Evolutionary conservation across 2,329 filamentous ascomycete species (phyloP).

Genomic region (Colletotrichum spinosum): DNA sequence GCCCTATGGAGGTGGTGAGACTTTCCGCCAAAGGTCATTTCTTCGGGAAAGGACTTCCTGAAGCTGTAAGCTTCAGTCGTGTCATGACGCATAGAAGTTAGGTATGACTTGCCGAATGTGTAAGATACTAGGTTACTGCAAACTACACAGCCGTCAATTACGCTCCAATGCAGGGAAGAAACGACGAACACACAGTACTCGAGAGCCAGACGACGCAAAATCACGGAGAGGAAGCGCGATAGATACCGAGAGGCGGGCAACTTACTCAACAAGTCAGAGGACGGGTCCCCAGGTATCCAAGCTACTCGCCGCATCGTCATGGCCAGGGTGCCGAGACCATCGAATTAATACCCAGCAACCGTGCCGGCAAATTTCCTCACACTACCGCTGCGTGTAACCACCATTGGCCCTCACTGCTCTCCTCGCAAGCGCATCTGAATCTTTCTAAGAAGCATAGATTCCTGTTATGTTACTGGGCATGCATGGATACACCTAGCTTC

Average conservation of each 20-base stretch:
- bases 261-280: not conserved
- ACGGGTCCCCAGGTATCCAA: not conserved
- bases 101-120: too few relatives aligned
- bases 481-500: not conserved
- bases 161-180: too few relatives aligned
- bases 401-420: not conserved
- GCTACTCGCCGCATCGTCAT: slow-evolving; percentile 2
- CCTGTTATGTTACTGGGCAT: slow-evolving; percentile 25
- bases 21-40: too few relatives aligned
- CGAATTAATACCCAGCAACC: not conserved
- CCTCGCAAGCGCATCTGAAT: not conserved
- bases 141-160: too few relatives aligned
- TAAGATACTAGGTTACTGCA: too few relatives aligned
- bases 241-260: not conserved
- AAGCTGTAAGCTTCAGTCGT: too few relatives aligned
- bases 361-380: slow-evolving; percentile 5
- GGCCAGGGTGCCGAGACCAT: not conserved
- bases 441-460: slow-evolving; percentile 2
- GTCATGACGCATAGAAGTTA: too few relatives aligned
- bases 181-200: not conserved
- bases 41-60: too few relatives aligned
- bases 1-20: too few relatives aligned
- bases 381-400: not conserved
- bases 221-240: not conserved
- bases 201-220: too few relatives aligned